These are phyloP conservation scores for Ananas comosus DNA, from an alignment of 176 grass and related monocot genomes.

Conservation along the genomic window DNA sequence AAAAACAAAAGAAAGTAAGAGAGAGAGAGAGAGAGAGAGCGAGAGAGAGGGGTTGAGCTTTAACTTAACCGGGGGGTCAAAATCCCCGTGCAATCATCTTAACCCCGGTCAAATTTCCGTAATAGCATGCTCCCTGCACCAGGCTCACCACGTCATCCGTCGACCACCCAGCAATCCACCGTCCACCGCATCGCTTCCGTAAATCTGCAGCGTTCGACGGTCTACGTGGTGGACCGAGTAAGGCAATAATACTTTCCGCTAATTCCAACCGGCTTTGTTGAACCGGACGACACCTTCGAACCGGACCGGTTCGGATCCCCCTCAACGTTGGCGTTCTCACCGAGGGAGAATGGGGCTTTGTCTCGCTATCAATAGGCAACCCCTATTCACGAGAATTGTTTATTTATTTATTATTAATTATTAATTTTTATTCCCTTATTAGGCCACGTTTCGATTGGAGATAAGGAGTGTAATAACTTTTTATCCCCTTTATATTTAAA, in stretches of 20 bases:
- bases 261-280: not conserved
- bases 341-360: conserved; percentile 1
- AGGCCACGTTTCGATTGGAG: too few relatives aligned
- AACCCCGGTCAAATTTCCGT: conserved; percentile 4
- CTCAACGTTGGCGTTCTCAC: not conserved
- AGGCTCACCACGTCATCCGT: not conserved
- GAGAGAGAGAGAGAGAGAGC: not conserved
- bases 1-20: too few relatives aligned
- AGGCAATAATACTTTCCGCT: not conserved
- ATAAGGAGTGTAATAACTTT: too few relatives aligned
- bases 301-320: not conserved
- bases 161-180: too few relatives aligned
- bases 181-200: too few relatives aligned
- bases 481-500: too few relatives aligned
- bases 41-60: not conserved
- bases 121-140: not conserved
- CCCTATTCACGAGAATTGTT: not conserved
- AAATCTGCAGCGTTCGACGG: too few relatives aligned
- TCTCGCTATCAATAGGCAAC: conserved; percentile 20
- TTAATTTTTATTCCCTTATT: too few relatives aligned
- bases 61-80: conserved; percentile 8
- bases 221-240: too few relatives aligned
- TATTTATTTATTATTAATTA: too few relatives aligned
- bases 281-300: not conserved
- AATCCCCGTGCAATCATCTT: conserved; percentile 6